These are phyloP conservation scores for Colletotrichum tamarilloi DNA, from an alignment of 2,329 filamentous ascomycete genomes.

Conservation along the genomic window DNA sequence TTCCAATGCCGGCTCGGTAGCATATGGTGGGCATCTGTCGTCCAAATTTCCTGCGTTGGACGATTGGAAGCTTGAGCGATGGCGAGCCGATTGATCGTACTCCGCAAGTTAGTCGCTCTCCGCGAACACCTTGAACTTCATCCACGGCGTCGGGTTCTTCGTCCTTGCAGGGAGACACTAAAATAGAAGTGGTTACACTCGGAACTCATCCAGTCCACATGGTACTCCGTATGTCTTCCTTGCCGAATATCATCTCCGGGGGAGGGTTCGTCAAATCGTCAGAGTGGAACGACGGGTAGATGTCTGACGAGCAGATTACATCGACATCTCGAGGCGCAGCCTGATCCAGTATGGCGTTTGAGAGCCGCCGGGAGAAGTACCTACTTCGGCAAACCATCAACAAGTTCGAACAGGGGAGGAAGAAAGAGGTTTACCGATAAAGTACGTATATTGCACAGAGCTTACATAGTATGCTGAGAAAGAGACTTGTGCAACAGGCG, in stretches of 20 bases:
- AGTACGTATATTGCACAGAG: neutral
- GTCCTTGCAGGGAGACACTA: constrained; percentile 14
- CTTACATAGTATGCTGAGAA: neutral
- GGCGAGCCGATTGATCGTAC: neutral
- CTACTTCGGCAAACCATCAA: neutral
- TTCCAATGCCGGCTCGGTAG: neutral
- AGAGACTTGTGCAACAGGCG: neutral
- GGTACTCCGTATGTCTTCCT: neutral
- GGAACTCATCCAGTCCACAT: constrained; percentile 12
- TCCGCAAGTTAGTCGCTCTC: neutral
- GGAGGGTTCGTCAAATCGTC: constrained; percentile 4
- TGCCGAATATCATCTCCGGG: constrained; percentile 29
- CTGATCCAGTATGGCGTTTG: neutral
- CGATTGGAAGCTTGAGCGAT: neutral
- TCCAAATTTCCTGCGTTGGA: neutral
- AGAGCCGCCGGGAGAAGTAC: neutral
- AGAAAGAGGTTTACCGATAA: neutral
- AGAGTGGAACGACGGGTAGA: constrained; percentile 1
- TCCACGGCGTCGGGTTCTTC: neutral
- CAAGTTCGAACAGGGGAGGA: neutral
- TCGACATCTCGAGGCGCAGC: constrained; percentile 2
- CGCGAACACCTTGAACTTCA: neutral
- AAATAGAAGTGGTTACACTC: constrained; percentile 31
- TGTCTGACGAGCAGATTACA: constrained; percentile 9
- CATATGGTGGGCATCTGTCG: neutral